Percentiles rank a stretch among this genome's conserved stretches.
Conservation (phyloP, 139 green algal genomes). For the Picochlorum sp. region DNA sequence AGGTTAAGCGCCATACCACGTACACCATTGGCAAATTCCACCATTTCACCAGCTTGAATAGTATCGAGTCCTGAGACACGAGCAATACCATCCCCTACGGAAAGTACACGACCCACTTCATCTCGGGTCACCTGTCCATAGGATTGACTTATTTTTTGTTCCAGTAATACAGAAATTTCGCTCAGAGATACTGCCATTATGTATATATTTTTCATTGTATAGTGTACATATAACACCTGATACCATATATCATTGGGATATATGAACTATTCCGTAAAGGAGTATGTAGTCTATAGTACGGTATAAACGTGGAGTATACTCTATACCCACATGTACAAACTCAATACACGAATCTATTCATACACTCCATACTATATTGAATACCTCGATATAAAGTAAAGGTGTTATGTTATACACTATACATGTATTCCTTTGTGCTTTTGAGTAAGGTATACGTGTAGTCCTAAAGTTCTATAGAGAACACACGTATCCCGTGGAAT, state of each 20-base stretch:
- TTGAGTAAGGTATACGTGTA: too few relatives aligned
- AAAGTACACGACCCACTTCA: conserved; percentile 72
- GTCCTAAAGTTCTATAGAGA: too few relatives aligned
- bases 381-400: too few relatives aligned
- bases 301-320: too few relatives aligned
- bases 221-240: background rate
- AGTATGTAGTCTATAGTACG: too few relatives aligned
- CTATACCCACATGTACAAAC: too few relatives aligned
- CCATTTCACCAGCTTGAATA: conserved; percentile 78
- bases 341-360: too few relatives aligned
- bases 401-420: too few relatives aligned
- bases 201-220: conserved; percentile 22
- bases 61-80: conserved; percentile 79
- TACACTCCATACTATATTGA: too few relatives aligned
- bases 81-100: conserved; percentile 86
- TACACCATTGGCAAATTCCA: conserved; percentile 75
- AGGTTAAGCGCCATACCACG: conserved; percentile 88
- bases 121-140: conserved; percentile 40
- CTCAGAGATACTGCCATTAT: conserved; percentile 31
- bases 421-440: too few relatives aligned
- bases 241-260: background rate
- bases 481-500: too few relatives aligned
- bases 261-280: too few relatives aligned
- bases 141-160: conserved; percentile 43
- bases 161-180: conserved; percentile 40